Percentiles rank a stretch among this genome's conserved stretches.
Conservation (phyloP, 306 rosid genomes). For the Medicago truncatula region DNA sequence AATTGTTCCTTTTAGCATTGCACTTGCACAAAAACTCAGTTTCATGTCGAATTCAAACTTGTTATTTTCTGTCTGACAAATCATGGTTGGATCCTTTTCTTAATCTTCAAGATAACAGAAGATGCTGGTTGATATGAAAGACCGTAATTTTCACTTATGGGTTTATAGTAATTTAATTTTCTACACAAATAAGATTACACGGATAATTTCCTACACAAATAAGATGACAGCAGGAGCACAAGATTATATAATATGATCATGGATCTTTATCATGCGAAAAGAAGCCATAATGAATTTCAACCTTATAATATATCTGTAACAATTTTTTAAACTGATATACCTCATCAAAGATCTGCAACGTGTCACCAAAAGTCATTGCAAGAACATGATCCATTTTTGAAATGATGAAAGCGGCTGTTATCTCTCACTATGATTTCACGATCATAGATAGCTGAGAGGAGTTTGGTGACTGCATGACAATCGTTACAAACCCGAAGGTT, state of each 20-base stretch:
- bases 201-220: too few species aligned
- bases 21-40: constrained; percentile 13
- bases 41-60: neutral
- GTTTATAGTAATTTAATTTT: constrained; percentile 13
- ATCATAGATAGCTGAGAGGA: constrained; percentile 54
- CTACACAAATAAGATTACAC: constrained; percentile 24
- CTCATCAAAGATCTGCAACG: constrained; percentile 12
- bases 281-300: constrained; percentile 5
- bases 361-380: constrained; percentile 72
- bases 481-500: constrained; percentile 67
- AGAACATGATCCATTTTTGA: constrained; percentile 62
- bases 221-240: constrained; percentile 3
- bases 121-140: neutral
- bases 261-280: constrained; percentile 12
- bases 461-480: constrained; percentile 62
- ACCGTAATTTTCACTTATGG: neutral
- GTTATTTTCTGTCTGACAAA: constrained; percentile 8
- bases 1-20: neutral
- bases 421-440: constrained; percentile 70
- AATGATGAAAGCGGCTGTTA: constrained; percentile 69
- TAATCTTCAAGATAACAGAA: constrained; percentile 22
- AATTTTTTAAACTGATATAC: constrained; percentile 1
- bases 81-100: neutral
- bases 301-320: neutral
- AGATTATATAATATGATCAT: neutral